Evolutionary conservation across 129 eudicot genomes (phyloP), one percentile per base, ranked within the genome.

Genomic region (Dittrichia graveolens): DNA sequence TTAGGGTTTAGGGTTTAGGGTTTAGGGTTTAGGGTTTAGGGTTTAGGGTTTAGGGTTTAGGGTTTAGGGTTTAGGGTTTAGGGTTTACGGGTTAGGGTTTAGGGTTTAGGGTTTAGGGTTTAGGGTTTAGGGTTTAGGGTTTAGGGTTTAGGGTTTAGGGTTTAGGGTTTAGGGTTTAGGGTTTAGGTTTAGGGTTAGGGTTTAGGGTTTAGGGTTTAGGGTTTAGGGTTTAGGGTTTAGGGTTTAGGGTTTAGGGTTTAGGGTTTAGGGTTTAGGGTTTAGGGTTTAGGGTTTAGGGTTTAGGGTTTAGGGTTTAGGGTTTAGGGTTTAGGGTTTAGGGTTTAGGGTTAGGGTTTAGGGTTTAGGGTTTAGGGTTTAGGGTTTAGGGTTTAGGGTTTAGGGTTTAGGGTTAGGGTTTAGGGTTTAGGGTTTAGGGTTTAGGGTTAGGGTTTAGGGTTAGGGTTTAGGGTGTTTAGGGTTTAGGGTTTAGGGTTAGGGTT

Each of bases 71-170:
- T 69, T 69, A 52, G 63, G 74, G 74, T 52, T 69, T 24, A 69
- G n/a, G 74, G 74, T 69, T 69, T 69, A 69, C 63, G 74, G 74
- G 37, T 69, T 24, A 69, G 74, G 74, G 74, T 69, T 52, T 52
- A 53, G 74, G 74, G 63, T 69, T 69, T 69, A 69, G 74, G 74
- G 74, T 52, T 69, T 69, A 52, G 74, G 74, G 74, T 69, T 69
- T 69, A 69, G 74, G 74, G 74, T 69, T 69, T 50, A 52, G 74
- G 74, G 34, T 69, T 69, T 69, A 38, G 74, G 74, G 31, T 35
- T 69, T 69, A 50, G 75, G 75, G 75, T 69, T 69, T 69, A 52
- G 75, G 75, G 75, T 69, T 69, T 53, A 37, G n/a, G 59, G 74
- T 50, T 52, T 69, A 34, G 62, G 61, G 61, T 50, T 49, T 24